Evolutionary conservation across 2,329 filamentous ascomycete species (phyloP).

Genomic region (Keithomyces neogunnii): DNA sequence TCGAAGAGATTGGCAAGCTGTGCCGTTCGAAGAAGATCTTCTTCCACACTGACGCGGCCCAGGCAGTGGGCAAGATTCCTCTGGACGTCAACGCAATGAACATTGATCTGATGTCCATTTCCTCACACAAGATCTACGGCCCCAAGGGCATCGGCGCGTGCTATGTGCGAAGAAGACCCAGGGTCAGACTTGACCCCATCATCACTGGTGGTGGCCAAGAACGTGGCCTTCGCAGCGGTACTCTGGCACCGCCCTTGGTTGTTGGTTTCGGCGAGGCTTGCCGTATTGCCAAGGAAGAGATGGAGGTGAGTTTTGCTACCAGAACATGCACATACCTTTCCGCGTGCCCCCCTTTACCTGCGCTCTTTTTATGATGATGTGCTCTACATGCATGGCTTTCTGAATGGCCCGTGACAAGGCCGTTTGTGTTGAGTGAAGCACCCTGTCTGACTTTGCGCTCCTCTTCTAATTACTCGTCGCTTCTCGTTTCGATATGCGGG

Average conservation of each 20-base stretch:
- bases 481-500: conserved; percentile 5
- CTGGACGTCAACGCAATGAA: conserved; percentile 97
- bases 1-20: conserved; percentile 86
- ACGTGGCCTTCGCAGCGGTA: conserved; percentile 88
- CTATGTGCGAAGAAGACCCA: conserved; percentile 84
- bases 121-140: conserved; percentile 96
- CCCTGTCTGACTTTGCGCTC: conserved; percentile 46
- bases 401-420: conserved; percentile 61
- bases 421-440: conserved; percentile 56
- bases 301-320: conserved; percentile 60
- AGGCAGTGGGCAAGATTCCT: conserved; percentile 97
- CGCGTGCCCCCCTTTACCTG: conserved; percentile 5
- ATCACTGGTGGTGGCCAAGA: conserved; percentile 97
- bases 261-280: conserved; percentile 96
- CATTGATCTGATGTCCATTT: conserved; percentile 97
- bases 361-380: conserved; percentile 58
- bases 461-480: background rate
- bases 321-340: background rate
- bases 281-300: conserved; percentile 80
- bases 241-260: conserved; percentile 77
- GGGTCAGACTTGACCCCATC: conserved; percentile 89
- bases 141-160: conserved; percentile 96
- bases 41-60: conserved; percentile 94
- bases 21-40: conserved; percentile 91
- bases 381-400: conserved; percentile 86